phyloP scores from a whole-genome alignment of 371 early-diverging fungal genomes.

The Mortierella sp. region DNA sequence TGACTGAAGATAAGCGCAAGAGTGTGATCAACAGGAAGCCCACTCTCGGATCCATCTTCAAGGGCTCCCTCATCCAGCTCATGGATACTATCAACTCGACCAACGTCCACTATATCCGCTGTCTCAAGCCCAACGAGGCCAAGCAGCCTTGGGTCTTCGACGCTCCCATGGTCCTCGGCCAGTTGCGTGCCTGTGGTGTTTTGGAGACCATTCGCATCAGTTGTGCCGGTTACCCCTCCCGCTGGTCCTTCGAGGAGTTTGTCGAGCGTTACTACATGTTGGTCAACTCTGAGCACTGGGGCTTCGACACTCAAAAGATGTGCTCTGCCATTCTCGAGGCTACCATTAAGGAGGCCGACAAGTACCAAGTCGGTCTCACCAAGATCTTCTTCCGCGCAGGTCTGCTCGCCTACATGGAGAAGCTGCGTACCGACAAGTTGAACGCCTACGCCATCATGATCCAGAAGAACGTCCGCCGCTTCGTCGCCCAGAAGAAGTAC shows the following conservation, averaged over 20 bases:
- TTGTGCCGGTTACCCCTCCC: conserved; percentile 98
- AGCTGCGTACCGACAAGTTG: conserved; percentile 86
- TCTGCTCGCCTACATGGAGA: conserved; percentile 92
- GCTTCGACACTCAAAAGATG: conserved; percentile 67
- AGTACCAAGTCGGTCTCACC: conserved; percentile 96
- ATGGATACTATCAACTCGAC: conserved; percentile 96
- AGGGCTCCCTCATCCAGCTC: conserved; percentile 87
- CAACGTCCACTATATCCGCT: conserved; percentile 97
- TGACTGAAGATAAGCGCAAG: conserved; percentile 64
- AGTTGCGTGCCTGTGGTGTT: conserved; percentile 99
- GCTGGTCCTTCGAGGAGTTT: conserved; percentile 95
- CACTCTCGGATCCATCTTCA: conserved; percentile 91
- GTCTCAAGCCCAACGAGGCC: conserved; percentile 97
- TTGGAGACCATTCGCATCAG: conserved; percentile 99
- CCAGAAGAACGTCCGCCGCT: conserved; percentile 91
- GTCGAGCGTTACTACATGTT: conserved; percentile 93
- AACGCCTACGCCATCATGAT: conserved; percentile 85
- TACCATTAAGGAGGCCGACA: conserved; percentile 81
- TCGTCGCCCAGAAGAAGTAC: conserved; percentile 79
- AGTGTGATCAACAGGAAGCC: conserved; percentile 80
- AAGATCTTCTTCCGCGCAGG: conserved; percentile 99
- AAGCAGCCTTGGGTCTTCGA: conserved; percentile 94
- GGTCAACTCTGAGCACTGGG: conserved; percentile 81
- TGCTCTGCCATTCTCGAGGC: conserved; percentile 77
- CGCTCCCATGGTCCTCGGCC: conserved; percentile 92